Evolutionary conservation across 305 asterid species (phyloP).

Genomic region (Fraxinus ornus): DNA sequence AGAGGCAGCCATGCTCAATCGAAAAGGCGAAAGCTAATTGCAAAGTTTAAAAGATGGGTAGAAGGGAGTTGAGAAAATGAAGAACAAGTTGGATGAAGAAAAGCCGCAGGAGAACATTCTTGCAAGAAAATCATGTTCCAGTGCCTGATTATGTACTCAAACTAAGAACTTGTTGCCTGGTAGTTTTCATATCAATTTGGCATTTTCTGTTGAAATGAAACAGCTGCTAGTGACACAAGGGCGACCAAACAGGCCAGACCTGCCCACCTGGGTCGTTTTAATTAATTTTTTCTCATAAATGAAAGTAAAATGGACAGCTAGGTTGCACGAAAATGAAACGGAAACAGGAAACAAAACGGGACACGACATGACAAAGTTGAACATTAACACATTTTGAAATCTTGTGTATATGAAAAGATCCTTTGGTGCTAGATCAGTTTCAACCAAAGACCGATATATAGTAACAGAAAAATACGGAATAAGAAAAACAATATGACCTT

Average conservation of each 20-base stretch:
- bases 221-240: neutral
- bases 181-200: neutral
- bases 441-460: neutral
- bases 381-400: no score
- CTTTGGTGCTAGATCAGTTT: neutral
- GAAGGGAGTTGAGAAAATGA: slow-evolving; percentile 42
- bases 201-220: neutral
- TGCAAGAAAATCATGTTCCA: slow-evolving; percentile 48
- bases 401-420: neutral
- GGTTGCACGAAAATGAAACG: neutral
- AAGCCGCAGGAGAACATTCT: slow-evolving; percentile 35
- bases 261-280: neutral
- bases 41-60: slow-evolving; percentile 58
- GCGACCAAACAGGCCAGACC: neutral
- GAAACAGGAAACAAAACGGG: no score
- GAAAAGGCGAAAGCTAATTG: slow-evolving; percentile 43
- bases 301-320: neutral
- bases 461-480: neutral
- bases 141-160: slow-evolving; percentile 31
- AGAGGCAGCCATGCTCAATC: slow-evolving; percentile 29
- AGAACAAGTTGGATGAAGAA: slow-evolving; percentile 23
- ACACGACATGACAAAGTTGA: no score
- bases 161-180: neutral
- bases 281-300: neutral
- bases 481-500: neutral